These are phyloP conservation scores for Neonothopanus nambi DNA, from an alignment of 1,284 basidiomycete genomes.

Conservation along the genomic window DNA sequence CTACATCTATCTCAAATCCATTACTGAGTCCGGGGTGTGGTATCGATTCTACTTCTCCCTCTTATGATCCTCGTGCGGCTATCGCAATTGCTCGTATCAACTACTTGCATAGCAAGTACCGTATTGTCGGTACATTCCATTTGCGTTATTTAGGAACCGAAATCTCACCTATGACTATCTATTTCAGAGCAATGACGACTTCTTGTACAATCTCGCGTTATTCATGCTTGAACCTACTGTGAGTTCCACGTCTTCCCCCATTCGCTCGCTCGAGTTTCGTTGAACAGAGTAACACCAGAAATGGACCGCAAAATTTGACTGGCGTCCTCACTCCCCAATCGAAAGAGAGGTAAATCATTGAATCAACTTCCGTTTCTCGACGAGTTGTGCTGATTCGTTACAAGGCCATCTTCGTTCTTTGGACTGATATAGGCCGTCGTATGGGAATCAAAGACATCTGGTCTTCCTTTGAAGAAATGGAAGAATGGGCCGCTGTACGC, in stretches of 20 bases:
- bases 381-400: not conserved
- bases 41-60: not conserved
- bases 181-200: constrained; percentile 8
- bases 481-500: constrained; percentile 8
- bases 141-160: not conserved
- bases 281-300: not conserved
- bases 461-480: constrained; percentile 11
- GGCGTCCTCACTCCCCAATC: constrained; percentile 5
- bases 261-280: no score
- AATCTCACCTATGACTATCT: not conserved
- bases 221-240: constrained; percentile 12
- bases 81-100: constrained; percentile 11
- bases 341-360: not conserved
- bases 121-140: constrained; percentile 1
- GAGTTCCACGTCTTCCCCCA: not conserved
- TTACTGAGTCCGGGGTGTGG: not conserved
- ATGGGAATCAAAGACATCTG: constrained; percentile 12
- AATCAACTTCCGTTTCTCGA: not conserved
- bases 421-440: constrained; percentile 7
- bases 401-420: constrained; percentile 11
- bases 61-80: constrained; percentile 11
- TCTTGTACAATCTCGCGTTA: constrained; percentile 8
- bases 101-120: constrained; percentile 11
- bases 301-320: constrained; percentile 8
- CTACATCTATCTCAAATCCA: constrained; percentile 9